Evolutionary conservation across 164 flowering plant genomes (phyloP).

Genomic region (Vitis rupestris): DNA sequence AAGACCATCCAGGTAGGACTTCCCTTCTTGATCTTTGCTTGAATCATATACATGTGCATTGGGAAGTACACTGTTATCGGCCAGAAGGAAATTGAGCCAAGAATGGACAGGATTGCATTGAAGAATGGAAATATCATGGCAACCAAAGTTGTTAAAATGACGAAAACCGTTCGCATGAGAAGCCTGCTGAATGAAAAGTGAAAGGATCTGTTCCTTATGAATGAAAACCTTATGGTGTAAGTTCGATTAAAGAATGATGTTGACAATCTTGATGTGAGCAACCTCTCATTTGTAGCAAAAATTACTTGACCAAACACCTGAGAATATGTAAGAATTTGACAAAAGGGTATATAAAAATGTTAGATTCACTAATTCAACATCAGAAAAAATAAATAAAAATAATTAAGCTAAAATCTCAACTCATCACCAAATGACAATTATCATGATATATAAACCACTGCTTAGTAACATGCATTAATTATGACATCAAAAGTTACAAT

Average conservation of each 20-base stretch:
- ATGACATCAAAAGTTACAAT: too few relatives aligned
- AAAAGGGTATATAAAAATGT: too few relatives aligned
- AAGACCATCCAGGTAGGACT: slow-evolving; percentile 27
- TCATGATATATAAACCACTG: too few relatives aligned
- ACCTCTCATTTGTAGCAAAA: slow-evolving; percentile 19
- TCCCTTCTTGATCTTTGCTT: slow-evolving; percentile 31
- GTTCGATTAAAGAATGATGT: slow-evolving; percentile 9
- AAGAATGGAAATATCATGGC: slow-evolving; percentile 51
- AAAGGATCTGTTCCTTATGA: neutral
- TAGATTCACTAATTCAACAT: too few relatives aligned
- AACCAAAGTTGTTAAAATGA: slow-evolving; percentile 26
- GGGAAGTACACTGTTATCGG: slow-evolving; percentile 43
- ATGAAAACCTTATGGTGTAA: slow-evolving; percentile 13
- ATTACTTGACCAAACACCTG: slow-evolving; percentile 33
- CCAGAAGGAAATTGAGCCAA: slow-evolving; percentile 39
- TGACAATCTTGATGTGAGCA: slow-evolving; percentile 18
- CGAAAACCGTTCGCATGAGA: slow-evolving; percentile 22
- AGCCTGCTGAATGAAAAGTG: slow-evolving; percentile 27
- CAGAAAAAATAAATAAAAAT: too few relatives aligned
- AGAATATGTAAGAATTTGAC: too few relatives aligned
- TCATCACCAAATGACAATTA: too few relatives aligned
- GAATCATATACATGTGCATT: slow-evolving; percentile 31
- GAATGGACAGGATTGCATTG: slow-evolving; percentile 38
- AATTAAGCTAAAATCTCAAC: too few relatives aligned
- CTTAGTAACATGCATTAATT: too few relatives aligned